Base-by-base conservation (phyloP, 345 rosid genomes). In the Linum tenue region DNA sequence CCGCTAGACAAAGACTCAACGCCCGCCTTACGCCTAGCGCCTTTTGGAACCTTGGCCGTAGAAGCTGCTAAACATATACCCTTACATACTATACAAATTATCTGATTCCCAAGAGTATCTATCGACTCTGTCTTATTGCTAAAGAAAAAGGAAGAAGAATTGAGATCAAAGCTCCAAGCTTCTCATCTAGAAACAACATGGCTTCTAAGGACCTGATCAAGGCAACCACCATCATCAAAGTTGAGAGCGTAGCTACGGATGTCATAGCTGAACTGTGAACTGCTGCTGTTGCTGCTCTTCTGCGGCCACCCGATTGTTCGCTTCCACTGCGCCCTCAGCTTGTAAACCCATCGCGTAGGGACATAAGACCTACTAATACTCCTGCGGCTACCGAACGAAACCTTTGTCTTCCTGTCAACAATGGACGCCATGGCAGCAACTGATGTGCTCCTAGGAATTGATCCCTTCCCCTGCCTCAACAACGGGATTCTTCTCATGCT, bases 201-300 rank as follows among this genome's bases (percentile, higher is more conserved):
- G 40, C 31, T 22, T 22, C 31, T 22, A 22, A 22, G 31, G 31
- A 22, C 31, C 31, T 22, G 31, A 38, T 17, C 59, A 55, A 15
- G 63, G 58, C 11, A 62, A 56, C 44, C 17, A 62, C 79, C 77
- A 50, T 75, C 79, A 39, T 78, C 77, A 8, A 78, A 72, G 68
- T 75, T 75, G 9, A 69, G 70, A 35, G 77, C 60, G 62, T 78
- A 72, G 67, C 77, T 78, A 44, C 72, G 64, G 59, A 72, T 43
- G 58, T 78, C 82, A 15, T 78, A 78, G 61, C 77, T 72, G 62
- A 31, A 78, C 67, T 16, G 56, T 40, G 65, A 37, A 57, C 60
- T 57, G 7, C 57, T 67, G 60, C 37, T 72, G 31, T 22, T 22
- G 31, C 31, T 22, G 31, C 31, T 1, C 31, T 22, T 22, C 51